Percentiles rank a stretch among this genome's conserved stretches.
Conservation (phyloP, 306 rosid genomes). For the Trifolium pratense region DNA sequence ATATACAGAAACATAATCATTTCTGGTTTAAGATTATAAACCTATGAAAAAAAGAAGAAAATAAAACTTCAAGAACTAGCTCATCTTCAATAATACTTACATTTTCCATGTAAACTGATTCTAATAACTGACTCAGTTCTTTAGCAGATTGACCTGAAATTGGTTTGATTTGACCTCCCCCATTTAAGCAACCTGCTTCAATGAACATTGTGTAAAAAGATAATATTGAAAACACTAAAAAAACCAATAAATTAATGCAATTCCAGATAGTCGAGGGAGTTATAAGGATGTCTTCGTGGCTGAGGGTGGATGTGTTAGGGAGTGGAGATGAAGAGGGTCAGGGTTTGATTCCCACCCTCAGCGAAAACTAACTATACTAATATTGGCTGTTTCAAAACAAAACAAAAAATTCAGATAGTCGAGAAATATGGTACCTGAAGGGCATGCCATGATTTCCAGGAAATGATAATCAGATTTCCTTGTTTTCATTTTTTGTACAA, state of each 20-base stretch:
- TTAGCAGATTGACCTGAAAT: conserved; percentile 75
- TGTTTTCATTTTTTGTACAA: conserved; percentile 73
- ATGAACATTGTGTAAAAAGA: conserved; percentile 18
- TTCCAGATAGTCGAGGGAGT: neutral
- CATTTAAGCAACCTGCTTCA: conserved; percentile 87
- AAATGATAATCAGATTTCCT: conserved; percentile 87
- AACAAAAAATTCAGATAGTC: too few species aligned
- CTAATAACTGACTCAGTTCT: conserved; percentile 70
- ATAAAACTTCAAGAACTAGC: neutral
- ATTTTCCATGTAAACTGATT: conserved; percentile 74
- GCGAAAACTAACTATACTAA: too few species aligned
- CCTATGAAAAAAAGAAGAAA: neutral
- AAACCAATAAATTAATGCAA: conserved; percentile 17
- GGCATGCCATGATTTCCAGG: conserved; percentile 98
- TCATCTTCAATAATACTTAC: conserved; percentile 49
- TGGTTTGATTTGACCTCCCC: conserved; percentile 96
- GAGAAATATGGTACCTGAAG: conserved; percentile 64
- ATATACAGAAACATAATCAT: conserved; percentile 19
- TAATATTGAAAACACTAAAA: neutral
- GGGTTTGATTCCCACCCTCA: too few species aligned
- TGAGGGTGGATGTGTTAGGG: too few species aligned
- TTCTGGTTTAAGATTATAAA: conserved; percentile 24
- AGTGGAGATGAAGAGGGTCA: too few species aligned
- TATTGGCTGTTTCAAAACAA: too few species aligned
- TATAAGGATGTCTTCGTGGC: too few species aligned